Evolutionary conservation across 2,329 filamentous ascomycete genomes (phyloP), one percentile per base, ranked within the genome.

Genomic region (Venturia aucupariae): DNA sequence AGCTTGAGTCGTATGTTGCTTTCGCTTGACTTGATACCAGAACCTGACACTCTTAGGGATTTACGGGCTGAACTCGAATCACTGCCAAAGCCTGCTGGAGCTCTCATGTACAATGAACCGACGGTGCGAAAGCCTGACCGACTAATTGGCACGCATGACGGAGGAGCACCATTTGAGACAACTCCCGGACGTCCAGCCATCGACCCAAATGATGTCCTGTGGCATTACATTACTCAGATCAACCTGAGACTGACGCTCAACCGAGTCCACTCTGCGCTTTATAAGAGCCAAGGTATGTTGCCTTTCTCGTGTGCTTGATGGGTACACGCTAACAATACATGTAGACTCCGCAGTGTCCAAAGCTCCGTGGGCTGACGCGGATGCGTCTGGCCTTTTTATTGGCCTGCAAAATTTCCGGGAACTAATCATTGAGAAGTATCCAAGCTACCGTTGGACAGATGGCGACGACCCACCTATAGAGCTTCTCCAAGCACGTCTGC

Each of bases 1-100:
- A 97, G 72, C 81, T 97, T 13, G 93, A 97, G 75, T 96, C 88
- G 88, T 90, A 75, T 60, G 67, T 64, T 42, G 41, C 61, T 15
- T 59, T 63, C 24, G n/a, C n/a, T n/a, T 59, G 42, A 27, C n/a
- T 39, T 8, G 57, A 62, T 48, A 63, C 8, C 60, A 42, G 66
- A 71, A 63, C 69, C 66, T 63, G 63, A 68, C 64, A 15, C 35
- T 6, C 17, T 57, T 19, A 92, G 92, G 75, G 93, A 97, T 74
- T 90, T 97, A 57, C 82, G 97, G 59, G 94, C 94, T 3, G 94
- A 99, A 75, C 81, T 97, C 66, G 83, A 68, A 70, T 65, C 69
- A n/a, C 60, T 65, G 30, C 64, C 64, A 27, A 63, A 59, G 55
- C 51, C 51, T 57, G 17, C 62, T n/a, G 51, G 63, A n/a, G 44